Evolutionary conservation across 2,329 filamentous ascomycete genomes (phyloP).

Genomic region (Sporothrix globosa): DNA sequence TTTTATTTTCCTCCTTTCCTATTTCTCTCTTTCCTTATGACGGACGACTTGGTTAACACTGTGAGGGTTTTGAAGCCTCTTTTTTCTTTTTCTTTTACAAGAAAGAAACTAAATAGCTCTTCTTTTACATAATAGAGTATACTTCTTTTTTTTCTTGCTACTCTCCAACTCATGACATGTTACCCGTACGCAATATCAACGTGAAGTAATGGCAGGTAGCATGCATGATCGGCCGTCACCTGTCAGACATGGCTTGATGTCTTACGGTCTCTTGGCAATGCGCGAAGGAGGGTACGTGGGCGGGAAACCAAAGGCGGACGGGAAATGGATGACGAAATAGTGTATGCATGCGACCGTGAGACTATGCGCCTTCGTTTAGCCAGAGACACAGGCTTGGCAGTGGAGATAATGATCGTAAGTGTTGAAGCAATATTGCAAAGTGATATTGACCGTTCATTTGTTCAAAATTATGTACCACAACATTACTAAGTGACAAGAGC

Average conservation of each 20-base stretch:
- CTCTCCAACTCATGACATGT: not conserved
- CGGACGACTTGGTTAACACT: not conserved
- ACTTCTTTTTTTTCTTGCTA: not conserved
- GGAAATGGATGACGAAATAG: slow-evolving; percentile 21
- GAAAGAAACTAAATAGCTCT: not conserved
- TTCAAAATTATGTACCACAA: too few species aligned
- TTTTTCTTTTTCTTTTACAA: slow-evolving; percentile 17
- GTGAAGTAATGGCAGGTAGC: too few species aligned
- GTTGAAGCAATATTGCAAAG: too few species aligned
- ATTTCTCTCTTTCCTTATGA: not conserved
- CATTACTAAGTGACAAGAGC: too few species aligned
- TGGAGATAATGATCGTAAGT: too few species aligned
- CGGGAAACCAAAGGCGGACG: not conserved
- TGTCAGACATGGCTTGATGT: not conserved
- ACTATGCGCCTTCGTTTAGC: slow-evolving; percentile 1
- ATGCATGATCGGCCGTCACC: too few species aligned
- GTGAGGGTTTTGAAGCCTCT: slow-evolving; percentile 7
- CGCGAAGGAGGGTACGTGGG: not conserved
- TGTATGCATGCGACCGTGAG: slow-evolving; percentile 10
- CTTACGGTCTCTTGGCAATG: not conserved
- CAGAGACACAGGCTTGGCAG: not conserved
- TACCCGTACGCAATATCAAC: not conserved
- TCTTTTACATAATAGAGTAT: not conserved
- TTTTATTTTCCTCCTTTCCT: not conserved
- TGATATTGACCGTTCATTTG: too few species aligned